A percentile compares a stretch with the other conserved stretches of the same genome.
Conservation (phyloP, 2,329 filamentous ascomycete genomes). For the Amesomyces nigricolor region DNA sequence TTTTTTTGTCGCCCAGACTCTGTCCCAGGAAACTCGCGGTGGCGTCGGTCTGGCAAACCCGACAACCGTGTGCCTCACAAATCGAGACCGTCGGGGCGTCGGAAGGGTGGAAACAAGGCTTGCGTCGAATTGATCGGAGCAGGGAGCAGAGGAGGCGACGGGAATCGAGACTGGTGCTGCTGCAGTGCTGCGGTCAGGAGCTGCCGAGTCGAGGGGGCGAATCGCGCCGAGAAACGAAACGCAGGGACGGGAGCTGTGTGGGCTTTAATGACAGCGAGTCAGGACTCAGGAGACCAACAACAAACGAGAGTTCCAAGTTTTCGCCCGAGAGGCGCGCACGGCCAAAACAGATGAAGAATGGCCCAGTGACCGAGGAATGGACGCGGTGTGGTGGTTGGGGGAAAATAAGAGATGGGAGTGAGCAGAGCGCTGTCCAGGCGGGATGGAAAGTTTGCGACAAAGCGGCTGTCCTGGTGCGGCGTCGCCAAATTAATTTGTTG, state of each 20-base stretch:
- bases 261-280: slow-evolving; percentile 1
- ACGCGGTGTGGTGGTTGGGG: not conserved
- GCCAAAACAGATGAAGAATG: too few species aligned
- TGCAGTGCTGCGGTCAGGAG: not conserved
- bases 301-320: not conserved
- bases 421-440: not conserved
- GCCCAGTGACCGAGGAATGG: not conserved
- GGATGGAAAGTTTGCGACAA: not conserved
- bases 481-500: slow-evolving; percentile 2
- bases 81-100: slow-evolving; percentile 6
- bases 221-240: slow-evolving; percentile 2
- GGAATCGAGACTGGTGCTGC: slow-evolving; percentile 1
- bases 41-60: slow-evolving; percentile 3
- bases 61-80: not conserved
- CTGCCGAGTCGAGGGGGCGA: slow-evolving; percentile 12
- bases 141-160: slow-evolving; percentile 6
- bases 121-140: slow-evolving; percentile 5
- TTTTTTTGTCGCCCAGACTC: not conserved
- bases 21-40: not conserved
- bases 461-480: slow-evolving; percentile 7
- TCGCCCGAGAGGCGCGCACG: not conserved
- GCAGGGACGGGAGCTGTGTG: not conserved
- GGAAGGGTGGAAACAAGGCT: not conserved
- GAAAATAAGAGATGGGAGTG: too few species aligned
- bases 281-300: not conserved